These are phyloP conservation scores for Cercospora nicotianae DNA, from an alignment of 2,329 filamentous ascomycete genomes.

Conservation along the genomic window DNA sequence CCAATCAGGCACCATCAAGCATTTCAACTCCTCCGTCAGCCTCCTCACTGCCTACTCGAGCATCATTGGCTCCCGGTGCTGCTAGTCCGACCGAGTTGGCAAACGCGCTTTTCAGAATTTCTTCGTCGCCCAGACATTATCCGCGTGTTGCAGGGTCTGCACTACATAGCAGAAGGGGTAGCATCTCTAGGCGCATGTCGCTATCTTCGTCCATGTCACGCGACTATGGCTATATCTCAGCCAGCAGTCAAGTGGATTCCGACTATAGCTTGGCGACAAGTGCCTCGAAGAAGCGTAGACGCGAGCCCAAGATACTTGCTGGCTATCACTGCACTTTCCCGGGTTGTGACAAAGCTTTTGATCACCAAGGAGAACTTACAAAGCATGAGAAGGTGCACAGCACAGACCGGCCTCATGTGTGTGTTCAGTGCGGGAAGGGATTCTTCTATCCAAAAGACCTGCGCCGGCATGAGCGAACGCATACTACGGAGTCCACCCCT, in stretches of 20 bases:
- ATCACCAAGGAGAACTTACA: conserved; percentile 17
- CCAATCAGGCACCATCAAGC: conserved; percentile 8
- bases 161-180: conserved; percentile 11
- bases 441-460: conserved; percentile 19
- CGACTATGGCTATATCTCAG: conserved; percentile 19
- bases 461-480: conserved; percentile 15
- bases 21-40: not conserved
- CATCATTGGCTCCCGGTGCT: conserved; percentile 4
- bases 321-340: conserved; percentile 13
- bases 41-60: not conserved
- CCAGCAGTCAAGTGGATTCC: conserved; percentile 19
- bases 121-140: conserved; percentile 12
- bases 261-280: conserved; percentile 17
- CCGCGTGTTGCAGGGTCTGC: conserved; percentile 13
- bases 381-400: conserved; percentile 19
- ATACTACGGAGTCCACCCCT: conserved; percentile 11
- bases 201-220: conserved; percentile 15
- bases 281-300: conserved; percentile 15
- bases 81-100: conserved; percentile 15
- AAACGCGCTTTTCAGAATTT: conserved; percentile 10
- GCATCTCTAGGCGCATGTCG: conserved; percentile 11
- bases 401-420: conserved; percentile 12
- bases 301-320: conserved; percentile 16
- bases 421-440: conserved; percentile 16
- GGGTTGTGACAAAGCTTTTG: conserved; percentile 14